Conservation (phyloP, 2,329 filamentous ascomycete genomes). For the Cladosporium sp. region DNA sequence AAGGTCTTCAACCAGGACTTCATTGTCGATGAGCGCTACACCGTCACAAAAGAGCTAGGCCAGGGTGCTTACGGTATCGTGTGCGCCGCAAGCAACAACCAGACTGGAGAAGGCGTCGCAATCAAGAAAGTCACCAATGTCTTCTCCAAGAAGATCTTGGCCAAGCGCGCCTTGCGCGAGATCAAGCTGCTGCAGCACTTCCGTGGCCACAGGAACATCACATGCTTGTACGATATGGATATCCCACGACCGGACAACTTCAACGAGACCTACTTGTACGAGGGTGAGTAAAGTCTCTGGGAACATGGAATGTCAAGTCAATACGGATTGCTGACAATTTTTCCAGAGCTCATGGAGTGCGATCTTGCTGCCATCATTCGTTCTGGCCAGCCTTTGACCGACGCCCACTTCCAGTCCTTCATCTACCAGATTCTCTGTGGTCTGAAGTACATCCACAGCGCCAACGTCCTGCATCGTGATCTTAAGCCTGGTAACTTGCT, state of each 20-base stretch:
- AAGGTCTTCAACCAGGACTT: slow-evolving; percentile 99
- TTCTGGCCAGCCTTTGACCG: slow-evolving; percentile 93
- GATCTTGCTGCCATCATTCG: slow-evolving; percentile 97
- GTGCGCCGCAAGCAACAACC: slow-evolving; percentile 89
- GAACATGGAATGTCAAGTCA: not conserved
- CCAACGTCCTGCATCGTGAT: slow-evolving; percentile 95
- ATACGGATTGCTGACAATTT: not conserved
- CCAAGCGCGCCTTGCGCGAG: slow-evolving; percentile 94
- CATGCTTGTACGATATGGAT: slow-evolving; percentile 99
- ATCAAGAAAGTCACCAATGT: slow-evolving; percentile 99
- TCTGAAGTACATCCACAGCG: slow-evolving; percentile 98
- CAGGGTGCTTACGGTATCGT: slow-evolving; percentile 99
- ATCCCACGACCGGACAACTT: slow-evolving; percentile 96
- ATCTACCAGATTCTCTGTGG: slow-evolving; percentile 99
- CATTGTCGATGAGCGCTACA: slow-evolving; percentile 96
- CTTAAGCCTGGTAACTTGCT: slow-evolving; percentile 95
- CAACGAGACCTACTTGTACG: slow-evolving; percentile 98
- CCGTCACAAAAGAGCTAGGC: slow-evolving; percentile 96
- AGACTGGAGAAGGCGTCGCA: slow-evolving; percentile 89
- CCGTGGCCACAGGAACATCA: slow-evolving; percentile 71
- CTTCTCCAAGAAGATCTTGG: slow-evolving; percentile 99
- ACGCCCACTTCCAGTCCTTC: slow-evolving; percentile 99
- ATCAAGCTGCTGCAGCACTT: slow-evolving; percentile 99
- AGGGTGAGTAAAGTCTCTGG: slow-evolving; percentile 63
- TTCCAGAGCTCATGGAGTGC: slow-evolving; percentile 96